Conservation (phyloP, 2,329 filamentous ascomycete species). For the Nakataea oryzae region DNA sequence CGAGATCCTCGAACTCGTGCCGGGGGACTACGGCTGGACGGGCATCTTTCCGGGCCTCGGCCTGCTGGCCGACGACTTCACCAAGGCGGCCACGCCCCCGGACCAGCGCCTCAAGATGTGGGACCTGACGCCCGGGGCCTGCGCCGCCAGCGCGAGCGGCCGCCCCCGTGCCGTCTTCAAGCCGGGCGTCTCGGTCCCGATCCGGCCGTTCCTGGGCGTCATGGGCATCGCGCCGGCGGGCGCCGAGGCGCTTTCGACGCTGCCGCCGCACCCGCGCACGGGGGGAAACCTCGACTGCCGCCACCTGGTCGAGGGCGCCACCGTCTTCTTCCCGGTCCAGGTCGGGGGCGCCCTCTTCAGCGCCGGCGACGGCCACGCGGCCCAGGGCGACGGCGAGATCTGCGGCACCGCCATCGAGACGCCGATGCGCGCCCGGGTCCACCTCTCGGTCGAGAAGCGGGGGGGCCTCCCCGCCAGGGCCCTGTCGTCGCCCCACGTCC, state of each 20-base stretch:
- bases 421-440: constrained; percentile 27
- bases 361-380: constrained; percentile 43
- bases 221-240: constrained; percentile 37
- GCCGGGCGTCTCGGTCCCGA: constrained; percentile 33
- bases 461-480: constrained; percentile 17
- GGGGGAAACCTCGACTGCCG: constrained; percentile 47
- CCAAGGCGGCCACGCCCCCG: constrained; percentile 5
- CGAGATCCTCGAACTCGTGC: constrained; percentile 33
- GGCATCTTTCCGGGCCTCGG: constrained; percentile 40
- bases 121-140: constrained; percentile 22
- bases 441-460: constrained; percentile 35
- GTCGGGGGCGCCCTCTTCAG: constrained; percentile 39
- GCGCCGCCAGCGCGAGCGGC: constrained; percentile 15
- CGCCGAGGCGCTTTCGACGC: constrained; percentile 33
- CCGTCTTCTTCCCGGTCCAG: constrained; percentile 37
- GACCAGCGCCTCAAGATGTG: constrained; percentile 35
- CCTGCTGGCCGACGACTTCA: constrained; percentile 35
- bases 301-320: constrained; percentile 33
- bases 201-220: constrained; percentile 40
- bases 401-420: constrained; percentile 48
- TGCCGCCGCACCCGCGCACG: constrained; percentile 34
- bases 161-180: constrained; percentile 28
- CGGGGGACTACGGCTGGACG: constrained; percentile 40
- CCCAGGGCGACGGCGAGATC: constrained; percentile 43
- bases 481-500: constrained; percentile 34